phyloP scores from a whole-genome alignment of 2,329 filamentous ascomycete species.

The Calonectria pauciramosa region DNA sequence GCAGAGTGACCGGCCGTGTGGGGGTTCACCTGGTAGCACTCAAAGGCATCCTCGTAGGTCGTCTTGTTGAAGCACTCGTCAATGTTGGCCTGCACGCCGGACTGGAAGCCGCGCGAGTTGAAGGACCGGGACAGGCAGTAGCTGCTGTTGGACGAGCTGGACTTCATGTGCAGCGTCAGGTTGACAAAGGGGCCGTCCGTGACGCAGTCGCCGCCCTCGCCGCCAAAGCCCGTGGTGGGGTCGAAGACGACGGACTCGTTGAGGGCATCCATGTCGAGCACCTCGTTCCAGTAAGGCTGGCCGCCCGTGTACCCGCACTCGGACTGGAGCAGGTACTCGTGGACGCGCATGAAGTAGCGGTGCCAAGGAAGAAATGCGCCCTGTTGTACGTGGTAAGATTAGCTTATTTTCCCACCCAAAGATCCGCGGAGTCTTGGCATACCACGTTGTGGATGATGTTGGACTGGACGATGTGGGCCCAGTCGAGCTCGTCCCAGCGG shows the following conservation, averaged over 20 bases:
- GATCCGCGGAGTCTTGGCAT: conserved; percentile 3
- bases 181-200: conserved; percentile 27
- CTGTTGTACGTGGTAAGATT: not conserved
- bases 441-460: conserved; percentile 32
- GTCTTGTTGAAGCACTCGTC: conserved; percentile 20
- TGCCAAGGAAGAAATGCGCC: conserved; percentile 27
- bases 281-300: conserved; percentile 29
- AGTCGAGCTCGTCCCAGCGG: conserved; percentile 27
- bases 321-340: conserved; percentile 25
- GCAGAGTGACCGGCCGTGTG: conserved; percentile 25
- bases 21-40: conserved; percentile 24
- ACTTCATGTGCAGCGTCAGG: conserved; percentile 21
- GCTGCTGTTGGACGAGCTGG: not conserved
- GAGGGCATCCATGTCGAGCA: conserved; percentile 17
- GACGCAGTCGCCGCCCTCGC: conserved; percentile 20
- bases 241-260: conserved; percentile 18
- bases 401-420: not conserved
- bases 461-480: conserved; percentile 17
- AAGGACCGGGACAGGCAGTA: conserved; percentile 19
- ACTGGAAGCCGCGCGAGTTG: conserved; percentile 17
- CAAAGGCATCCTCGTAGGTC: conserved; percentile 22
- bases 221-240: conserved; percentile 17
- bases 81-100: conserved; percentile 15
- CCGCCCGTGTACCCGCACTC: conserved; percentile 27
- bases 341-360: conserved; percentile 26